Evolutionary conservation across 2,329 filamentous ascomycete genomes (phyloP).

Genomic region (Alternaria incomplexa): DNA sequence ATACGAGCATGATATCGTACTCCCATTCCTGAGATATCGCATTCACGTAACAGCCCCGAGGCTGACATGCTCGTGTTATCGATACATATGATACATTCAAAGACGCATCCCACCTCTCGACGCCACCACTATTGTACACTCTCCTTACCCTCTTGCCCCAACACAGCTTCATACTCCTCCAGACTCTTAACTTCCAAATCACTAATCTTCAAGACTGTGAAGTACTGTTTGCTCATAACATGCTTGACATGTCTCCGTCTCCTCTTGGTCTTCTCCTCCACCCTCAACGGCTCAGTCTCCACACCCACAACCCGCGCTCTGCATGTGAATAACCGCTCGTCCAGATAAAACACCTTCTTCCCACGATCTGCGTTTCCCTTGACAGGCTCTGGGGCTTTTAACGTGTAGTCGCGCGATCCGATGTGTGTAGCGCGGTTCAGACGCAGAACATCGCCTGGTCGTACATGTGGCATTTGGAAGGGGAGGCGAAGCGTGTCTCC

Average conservation of each 20-base stretch:
- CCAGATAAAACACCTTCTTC: slow-evolving; percentile 66
- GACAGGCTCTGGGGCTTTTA: slow-evolving; percentile 62
- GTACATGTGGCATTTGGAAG: slow-evolving; percentile 57
- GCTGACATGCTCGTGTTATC: slow-evolving; percentile 3
- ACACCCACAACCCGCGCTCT: slow-evolving; percentile 83
- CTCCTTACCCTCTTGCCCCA: slow-evolving; percentile 11
- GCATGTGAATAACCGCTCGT: slow-evolving; percentile 84
- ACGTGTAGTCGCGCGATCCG: slow-evolving; percentile 87
- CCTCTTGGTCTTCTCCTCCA: slow-evolving; percentile 68
- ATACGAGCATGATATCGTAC: neutral
- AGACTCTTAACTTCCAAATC: slow-evolving; percentile 73
- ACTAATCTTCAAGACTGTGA: slow-evolving; percentile 83
- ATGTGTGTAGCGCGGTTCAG: slow-evolving; percentile 84
- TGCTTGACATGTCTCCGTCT: slow-evolving; percentile 70
- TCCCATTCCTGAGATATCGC: neutral
- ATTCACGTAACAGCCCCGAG: neutral
- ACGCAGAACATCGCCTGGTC: slow-evolving; percentile 82
- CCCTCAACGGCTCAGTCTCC: slow-evolving; percentile 70
- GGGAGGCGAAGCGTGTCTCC: slow-evolving; percentile 58
- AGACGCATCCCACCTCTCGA: neutral
- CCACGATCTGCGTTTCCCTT: slow-evolving; percentile 39
- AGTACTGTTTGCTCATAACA: slow-evolving; percentile 88
- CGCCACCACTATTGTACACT: slow-evolving; percentile 8
- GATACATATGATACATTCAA: slow-evolving; percentile 25
- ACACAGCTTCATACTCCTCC: slow-evolving; percentile 58